Conservation (phyloP, 2,329 filamentous ascomycete genomes). For the Aschersonia sp. region DNA sequence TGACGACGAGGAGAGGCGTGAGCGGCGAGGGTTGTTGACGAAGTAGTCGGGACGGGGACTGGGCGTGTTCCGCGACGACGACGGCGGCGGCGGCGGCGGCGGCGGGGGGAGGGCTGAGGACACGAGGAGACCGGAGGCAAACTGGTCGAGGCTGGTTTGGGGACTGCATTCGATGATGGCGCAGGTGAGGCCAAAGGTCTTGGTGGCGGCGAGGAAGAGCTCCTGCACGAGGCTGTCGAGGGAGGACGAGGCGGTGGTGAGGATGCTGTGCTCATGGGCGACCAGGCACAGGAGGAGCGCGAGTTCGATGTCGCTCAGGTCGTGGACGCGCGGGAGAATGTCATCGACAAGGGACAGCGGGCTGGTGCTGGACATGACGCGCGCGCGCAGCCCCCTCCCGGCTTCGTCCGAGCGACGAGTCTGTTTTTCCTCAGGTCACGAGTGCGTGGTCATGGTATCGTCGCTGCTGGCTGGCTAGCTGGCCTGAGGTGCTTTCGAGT, state of each 20-base stretch:
- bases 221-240: slow-evolving; percentile 60
- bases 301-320: slow-evolving; percentile 75
- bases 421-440: no score
- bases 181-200: slow-evolving; percentile 58
- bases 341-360: neutral
- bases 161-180: slow-evolving; percentile 58
- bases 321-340: slow-evolving; percentile 55
- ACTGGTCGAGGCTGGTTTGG: slow-evolving; percentile 65
- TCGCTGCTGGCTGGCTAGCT: no score
- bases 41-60: slow-evolving; percentile 14
- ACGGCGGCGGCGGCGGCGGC: no score
- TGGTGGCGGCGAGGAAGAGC: slow-evolving; percentile 53
- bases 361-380: neutral
- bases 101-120: no score
- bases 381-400: neutral
- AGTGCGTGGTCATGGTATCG: no score
- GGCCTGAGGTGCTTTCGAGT: no score
- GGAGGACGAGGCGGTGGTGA: slow-evolving; percentile 51
- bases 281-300: slow-evolving; percentile 71
- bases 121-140: slow-evolving; percentile 55
- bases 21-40: slow-evolving; percentile 8
- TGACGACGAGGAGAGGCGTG: slow-evolving; percentile 13
- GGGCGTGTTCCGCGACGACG: no score
- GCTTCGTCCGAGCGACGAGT: no score
- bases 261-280: slow-evolving; percentile 73